Evolutionary conservation across 345 rosid genomes (phyloP).

Genomic region (Viola odorata): DNA sequence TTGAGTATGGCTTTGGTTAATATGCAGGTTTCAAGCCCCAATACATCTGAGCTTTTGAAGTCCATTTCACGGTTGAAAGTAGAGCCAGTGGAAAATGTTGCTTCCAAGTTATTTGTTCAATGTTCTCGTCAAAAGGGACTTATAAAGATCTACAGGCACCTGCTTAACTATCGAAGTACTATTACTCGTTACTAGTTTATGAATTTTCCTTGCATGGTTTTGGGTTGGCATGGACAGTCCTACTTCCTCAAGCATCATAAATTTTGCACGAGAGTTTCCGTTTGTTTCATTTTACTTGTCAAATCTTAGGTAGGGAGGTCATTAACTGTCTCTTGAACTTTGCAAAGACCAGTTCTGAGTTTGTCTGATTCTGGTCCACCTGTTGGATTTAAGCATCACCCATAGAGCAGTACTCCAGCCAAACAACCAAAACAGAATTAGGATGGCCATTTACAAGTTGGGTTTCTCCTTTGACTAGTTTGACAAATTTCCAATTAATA

Average conservation of each 20-base stretch:
- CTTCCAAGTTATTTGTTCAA: constrained; percentile 93
- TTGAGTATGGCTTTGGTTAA: constrained; percentile 12
- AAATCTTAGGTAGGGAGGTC: too few relatives aligned
- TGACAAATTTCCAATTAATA: neutral
- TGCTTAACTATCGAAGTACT: constrained; percentile 89
- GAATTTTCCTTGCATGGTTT: constrained; percentile 13
- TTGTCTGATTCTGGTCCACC: too few relatives aligned
- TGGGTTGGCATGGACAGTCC: too few relatives aligned
- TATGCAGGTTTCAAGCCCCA: constrained; percentile 74
- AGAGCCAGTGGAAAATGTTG: constrained; percentile 80
- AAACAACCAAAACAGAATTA: neutral
- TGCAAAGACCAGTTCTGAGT: too few relatives aligned
- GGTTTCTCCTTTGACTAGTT: neutral
- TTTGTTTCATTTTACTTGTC: too few relatives aligned
- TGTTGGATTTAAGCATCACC: too few relatives aligned
- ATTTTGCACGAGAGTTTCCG: too few relatives aligned
- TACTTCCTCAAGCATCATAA: too few relatives aligned
- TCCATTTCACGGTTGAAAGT: constrained; percentile 81
- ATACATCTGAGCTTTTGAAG: constrained; percentile 77
- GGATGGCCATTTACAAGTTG: neutral
- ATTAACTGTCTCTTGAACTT: too few relatives aligned
- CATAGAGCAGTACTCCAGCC: too few relatives aligned
- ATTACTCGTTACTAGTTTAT: neutral
- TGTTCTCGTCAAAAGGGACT: constrained; percentile 94
- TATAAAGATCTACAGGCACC: constrained; percentile 86